Base-by-base conservation (phyloP, 768 basidiomycete species). In the Auricularia sp. region DNA sequence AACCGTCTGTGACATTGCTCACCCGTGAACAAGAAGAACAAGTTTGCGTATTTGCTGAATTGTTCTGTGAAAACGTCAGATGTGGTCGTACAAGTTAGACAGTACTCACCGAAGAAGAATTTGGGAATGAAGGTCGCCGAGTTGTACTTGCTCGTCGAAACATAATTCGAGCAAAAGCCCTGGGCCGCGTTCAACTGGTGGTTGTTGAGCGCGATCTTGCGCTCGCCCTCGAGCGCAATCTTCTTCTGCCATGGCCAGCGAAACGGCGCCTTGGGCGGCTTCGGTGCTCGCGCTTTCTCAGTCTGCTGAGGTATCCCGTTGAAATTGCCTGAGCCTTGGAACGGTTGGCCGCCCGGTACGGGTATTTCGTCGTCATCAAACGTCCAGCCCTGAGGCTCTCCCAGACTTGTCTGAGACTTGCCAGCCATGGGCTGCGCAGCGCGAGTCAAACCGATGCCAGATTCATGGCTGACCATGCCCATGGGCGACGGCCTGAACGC, bases 11-110 rank as follows among this genome's bases (percentile, higher is more conserved):
- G 18, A 16, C 11, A 23, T 34, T 33, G 64, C 67, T 16, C 36
- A 72, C 76, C 78, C 36, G 96, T 98, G 79, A 99, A 98, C 65
- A 99, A 80, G 82, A 99, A 99, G 81, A 99, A 99, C 66, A 98
- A 62, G 73, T 99, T 98, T 69, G 97, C 96, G 73, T 98, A 98
- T 84, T 97, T 93, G 54, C 92, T 94, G 80, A 98, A 97, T 84
- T 98, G 94, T 74, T 96, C 95, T 96, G 76, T 5, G 61, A 35
- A 34, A n/a, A 5, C 11, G 42, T 59, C 1, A 35, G 21, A 8
- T 29, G n/a, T 0, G 29, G 34, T 29, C 36, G 1, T 23, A 2
- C 3, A 56, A 63, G 16, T 36, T 33, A 39, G 3, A 21, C 36
- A 64, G 36, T 36, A 78, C 85, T 67, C 70, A 98, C 96, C 94